These are phyloP conservation scores for Penicillium paradoxum DNA, from an alignment of 495 filamentous ascomycete genomes.

Conservation along the genomic window DNA sequence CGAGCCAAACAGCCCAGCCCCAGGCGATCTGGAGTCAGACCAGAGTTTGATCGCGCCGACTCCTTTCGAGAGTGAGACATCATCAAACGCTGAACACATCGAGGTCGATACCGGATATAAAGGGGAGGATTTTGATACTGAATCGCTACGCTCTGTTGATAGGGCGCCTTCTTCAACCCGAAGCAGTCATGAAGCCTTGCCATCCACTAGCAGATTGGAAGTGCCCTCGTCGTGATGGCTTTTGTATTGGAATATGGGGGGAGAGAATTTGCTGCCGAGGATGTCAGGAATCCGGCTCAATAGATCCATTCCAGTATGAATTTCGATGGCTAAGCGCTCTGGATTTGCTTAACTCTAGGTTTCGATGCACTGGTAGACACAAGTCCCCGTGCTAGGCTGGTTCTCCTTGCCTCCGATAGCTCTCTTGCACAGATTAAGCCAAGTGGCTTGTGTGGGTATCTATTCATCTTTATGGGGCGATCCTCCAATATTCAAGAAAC, in stretches of 20 bases:
- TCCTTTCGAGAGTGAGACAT: slow-evolving; percentile 8
- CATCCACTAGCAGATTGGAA: slow-evolving; percentile 2
- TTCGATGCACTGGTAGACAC: neutral
- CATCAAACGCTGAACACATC: slow-evolving; percentile 1
- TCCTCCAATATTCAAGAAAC: neutral
- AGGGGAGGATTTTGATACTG: slow-evolving; percentile 5
- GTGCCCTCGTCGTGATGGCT: slow-evolving; percentile 4
- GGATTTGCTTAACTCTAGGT: neutral
- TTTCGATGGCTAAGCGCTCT: neutral
- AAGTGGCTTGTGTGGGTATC: neutral
- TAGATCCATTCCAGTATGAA: neutral
- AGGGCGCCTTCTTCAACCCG: slow-evolving; percentile 2
- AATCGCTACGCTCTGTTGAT: slow-evolving; percentile 6
- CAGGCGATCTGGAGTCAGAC: slow-evolving; percentile 24
- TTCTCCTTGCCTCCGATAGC: neutral
- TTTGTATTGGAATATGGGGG: neutral
- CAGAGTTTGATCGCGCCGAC: neutral
- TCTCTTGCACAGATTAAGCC: neutral
- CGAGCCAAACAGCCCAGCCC: slow-evolving; percentile 43
- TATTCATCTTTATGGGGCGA: neutral
- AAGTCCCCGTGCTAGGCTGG: neutral
- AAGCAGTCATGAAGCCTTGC: slow-evolving; percentile 2
- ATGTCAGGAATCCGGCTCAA: neutral
- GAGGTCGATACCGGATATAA: neutral
- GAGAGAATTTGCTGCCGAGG: neutral